Conservation (phyloP, 352 stramenopile genomes). For the Globisporangium cylindrosporum region DNA sequence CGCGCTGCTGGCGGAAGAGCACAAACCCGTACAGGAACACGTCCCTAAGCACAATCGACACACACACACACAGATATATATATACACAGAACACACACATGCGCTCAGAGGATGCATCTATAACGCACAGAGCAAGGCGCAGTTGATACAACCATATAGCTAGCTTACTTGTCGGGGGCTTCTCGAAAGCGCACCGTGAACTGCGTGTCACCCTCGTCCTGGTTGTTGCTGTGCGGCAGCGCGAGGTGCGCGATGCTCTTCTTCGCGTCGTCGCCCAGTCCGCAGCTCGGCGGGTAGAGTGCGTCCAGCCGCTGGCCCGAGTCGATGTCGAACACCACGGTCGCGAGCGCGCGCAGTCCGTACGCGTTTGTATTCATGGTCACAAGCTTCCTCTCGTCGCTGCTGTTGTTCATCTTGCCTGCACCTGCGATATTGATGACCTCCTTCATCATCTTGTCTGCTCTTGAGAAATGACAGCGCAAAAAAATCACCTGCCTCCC, state of each 20-base stretch:
- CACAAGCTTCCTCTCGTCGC: neutral
- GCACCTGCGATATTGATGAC: neutral
- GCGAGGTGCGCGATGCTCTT: slow-evolving; percentile 72
- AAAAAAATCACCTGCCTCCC: neutral
- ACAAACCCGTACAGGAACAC: slow-evolving; percentile 80
- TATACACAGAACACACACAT: too few relatives aligned
- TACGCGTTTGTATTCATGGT: slow-evolving; percentile 21
- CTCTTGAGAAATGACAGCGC: neutral
- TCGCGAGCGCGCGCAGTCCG: slow-evolving; percentile 59
- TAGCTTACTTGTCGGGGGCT: slow-evolving; percentile 26
- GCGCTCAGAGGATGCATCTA: neutral
- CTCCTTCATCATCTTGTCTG: slow-evolving; percentile 8
- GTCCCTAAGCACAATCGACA: slow-evolving; percentile 13
- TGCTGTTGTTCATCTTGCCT: neutral
- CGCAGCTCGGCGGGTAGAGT: slow-evolving; percentile 45
- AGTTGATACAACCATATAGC: neutral
- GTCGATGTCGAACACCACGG: slow-evolving; percentile 83
- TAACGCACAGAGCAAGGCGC: neutral
- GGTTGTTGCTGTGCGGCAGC: slow-evolving; percentile 86
- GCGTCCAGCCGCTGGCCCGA: slow-evolving; percentile 67
- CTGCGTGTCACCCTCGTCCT: slow-evolving; percentile 84
- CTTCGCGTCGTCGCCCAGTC: slow-evolving; percentile 46
- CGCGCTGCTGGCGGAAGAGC: slow-evolving; percentile 81
- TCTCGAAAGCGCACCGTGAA: slow-evolving; percentile 76
- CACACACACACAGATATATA: neutral